A percentile compares a stretch with the other conserved stretches of the same genome.
phyloP scores from a whole-genome alignment of 1,139 yeast genomes.

The Yamadazyma jaroonii region DNA sequence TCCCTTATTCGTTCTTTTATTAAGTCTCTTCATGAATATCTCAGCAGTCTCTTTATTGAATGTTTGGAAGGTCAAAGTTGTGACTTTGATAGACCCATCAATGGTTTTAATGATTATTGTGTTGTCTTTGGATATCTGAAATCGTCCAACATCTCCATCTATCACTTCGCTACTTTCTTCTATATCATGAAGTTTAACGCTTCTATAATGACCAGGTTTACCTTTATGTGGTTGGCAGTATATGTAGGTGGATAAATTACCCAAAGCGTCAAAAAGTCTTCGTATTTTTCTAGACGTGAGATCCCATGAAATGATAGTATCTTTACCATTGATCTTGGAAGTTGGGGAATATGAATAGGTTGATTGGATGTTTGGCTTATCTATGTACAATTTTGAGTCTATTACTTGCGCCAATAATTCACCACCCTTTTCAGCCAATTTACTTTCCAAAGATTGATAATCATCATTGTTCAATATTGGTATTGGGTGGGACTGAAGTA shows the following conservation, averaged over 20 bases:
- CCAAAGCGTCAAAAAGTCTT: slow-evolving; percentile 53
- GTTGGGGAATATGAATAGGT: slow-evolving; percentile 53
- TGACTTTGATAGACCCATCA: slow-evolving; percentile 39
- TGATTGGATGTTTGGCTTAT: slow-evolving; percentile 15
- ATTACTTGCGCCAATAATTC: slow-evolving; percentile 49
- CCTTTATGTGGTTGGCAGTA: slow-evolving; percentile 23
- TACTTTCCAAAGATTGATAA: slow-evolving; percentile 36
- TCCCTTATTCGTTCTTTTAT: slow-evolving; percentile 42
- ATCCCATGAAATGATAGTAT: slow-evolving; percentile 46
- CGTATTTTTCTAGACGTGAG: slow-evolving; percentile 36
- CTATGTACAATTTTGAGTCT: slow-evolving; percentile 26
- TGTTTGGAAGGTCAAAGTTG: slow-evolving; percentile 52
- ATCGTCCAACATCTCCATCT: slow-evolving; percentile 38
- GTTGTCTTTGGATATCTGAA: slow-evolving; percentile 22
- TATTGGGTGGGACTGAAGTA: slow-evolving; percentile 54
- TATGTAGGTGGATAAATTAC: slow-evolving; percentile 53
- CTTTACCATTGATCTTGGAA: slow-evolving; percentile 42
- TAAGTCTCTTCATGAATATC: slow-evolving; percentile 38
- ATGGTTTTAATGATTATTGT: slow-evolving; percentile 38
- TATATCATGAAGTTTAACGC: slow-evolving; percentile 48
- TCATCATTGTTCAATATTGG: slow-evolving; percentile 41
- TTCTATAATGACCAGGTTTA: slow-evolving; percentile 28
- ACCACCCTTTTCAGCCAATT: slow-evolving; percentile 62
- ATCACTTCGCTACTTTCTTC: slow-evolving; percentile 2
- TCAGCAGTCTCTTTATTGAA: slow-evolving; percentile 43